Conservation (phyloP, 176 grass and related monocot species). For the Leersia perrieri region DNA sequence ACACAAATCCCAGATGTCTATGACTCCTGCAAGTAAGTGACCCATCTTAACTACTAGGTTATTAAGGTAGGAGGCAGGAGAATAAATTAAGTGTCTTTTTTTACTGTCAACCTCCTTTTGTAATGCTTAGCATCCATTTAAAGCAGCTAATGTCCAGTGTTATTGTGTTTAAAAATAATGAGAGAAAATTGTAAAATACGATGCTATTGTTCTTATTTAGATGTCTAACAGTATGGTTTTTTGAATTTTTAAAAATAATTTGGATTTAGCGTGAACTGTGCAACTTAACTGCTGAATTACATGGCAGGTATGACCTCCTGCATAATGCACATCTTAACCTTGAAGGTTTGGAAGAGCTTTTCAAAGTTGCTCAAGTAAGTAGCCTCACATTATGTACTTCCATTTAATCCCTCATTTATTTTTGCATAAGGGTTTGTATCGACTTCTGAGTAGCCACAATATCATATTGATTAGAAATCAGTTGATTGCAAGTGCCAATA, state of each 20-base stretch:
- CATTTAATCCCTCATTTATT: conserved; percentile 19
- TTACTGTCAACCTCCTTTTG: background rate
- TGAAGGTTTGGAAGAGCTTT: conserved; percentile 90
- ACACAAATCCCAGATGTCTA: conserved; percentile 99
- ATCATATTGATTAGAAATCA: conserved; percentile 2
- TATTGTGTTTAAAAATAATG: conserved; percentile 21
- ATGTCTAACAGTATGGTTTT: background rate
- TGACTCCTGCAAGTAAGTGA: conserved; percentile 99
- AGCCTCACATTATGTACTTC: conserved; percentile 18
- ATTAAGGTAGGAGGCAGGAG: background rate
- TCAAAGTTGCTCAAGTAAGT: conserved; percentile 90
- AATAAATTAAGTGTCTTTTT: background rate
- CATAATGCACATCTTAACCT: conserved; percentile 98
- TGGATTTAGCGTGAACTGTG: background rate
- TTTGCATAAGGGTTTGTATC: background rate
- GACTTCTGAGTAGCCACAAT: background rate
- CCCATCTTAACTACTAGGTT: conserved; percentile 16
- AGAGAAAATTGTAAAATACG: background rate
- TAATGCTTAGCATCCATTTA: conserved; percentile 11
- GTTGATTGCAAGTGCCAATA: background rate
- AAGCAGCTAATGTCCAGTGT: conserved; percentile 4
- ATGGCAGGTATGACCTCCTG: conserved; percentile 88
- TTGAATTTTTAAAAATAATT: background rate
- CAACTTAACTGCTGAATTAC: conserved; percentile 36
- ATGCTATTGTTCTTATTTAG: background rate